Base-by-base conservation (phyloP, 129 eudicot genomes). In the Helianthus tuberosus region DNA sequence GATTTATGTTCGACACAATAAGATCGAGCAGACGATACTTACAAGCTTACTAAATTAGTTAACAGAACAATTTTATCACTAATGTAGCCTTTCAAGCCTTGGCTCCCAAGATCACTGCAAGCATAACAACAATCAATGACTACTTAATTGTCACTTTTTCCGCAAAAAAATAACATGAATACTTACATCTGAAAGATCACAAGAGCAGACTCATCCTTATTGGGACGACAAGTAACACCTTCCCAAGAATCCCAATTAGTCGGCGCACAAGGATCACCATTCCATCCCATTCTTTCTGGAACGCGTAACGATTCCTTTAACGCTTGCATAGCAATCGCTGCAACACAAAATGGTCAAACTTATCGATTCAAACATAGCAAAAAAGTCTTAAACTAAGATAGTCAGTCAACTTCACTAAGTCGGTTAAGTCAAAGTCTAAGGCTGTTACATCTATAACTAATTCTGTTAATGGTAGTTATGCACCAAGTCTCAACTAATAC, bases 171-270 rank as follows among this genome's bases (percentile, higher is more conserved):
- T 4, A 29, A 54, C 44, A 53, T 51, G 41, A 75, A 17, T 67
- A 10, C 93, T 81, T 79, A 89, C 97, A 92, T 89, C 50, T 89
- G 96, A 67, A 91, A 85, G 59, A 92, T 60, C 11, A 83, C 88
- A 38, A 92, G 91, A 60, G 84, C 84, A 69, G 91, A 73, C 7
- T 81, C 92, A 53, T 81, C 81, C 66, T 81, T 85, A 54, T 65
- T 72, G 59, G 82, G 81, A 77, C 78, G 87, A 51, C 98, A 93
- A 11, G 95, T 86, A 76, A 93, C 96, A 76, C 98, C 98, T 64
- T 94, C 99, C 99, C 99, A 95, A 32, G 99, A 94, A 95, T 88
- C 97, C 99, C 99, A 95, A 68, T 79, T 77, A 15, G 99, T 88
- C 66, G 99, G 99, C 61, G 99, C 93, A 66, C 99, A 95, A 16